Base-by-base conservation (phyloP, 352 stramenopile species). In the Globisporangium iwayamae region DNA sequence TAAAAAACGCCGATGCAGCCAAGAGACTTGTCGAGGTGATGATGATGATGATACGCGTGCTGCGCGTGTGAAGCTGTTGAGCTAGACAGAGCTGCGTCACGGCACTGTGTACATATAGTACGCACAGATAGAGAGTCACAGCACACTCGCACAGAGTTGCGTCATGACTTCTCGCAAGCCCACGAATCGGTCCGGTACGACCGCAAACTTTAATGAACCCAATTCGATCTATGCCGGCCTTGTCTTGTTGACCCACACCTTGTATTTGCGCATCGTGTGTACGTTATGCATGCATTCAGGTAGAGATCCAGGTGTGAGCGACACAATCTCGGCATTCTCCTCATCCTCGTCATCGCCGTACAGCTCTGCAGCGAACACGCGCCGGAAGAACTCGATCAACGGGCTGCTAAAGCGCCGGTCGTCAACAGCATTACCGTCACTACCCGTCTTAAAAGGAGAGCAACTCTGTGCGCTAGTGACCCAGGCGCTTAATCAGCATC, bases 81-180 rank as follows among this genome's bases (percentile, higher is more conserved):
- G 18, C 25, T 28, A 28, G 25, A 2, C 25, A 28, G 25, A 28
- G 25, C 25, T 28, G 25, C 25, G 25, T 2, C 25, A 28, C 25
- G 25, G 1, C 25, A 28, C 25, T 28, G 25, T 28, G 25, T 28
- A 28, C 25, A 18, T 46, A n/a, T 16, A 46, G 39, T 39, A 14
- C 1, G 16, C 8, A n/a, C 28, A 30, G 25, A 43, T 46, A 58
- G 32, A 43, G 32, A 32, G 18, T 1, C 8, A 3, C n/a, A n/a
- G 7, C 32, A 20, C n/a, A 2, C 16, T 8, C 30, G 7, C 4
- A 8, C 50, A 38, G 50, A 2, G 2, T n/a, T 25, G 16, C 11
- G 2, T 4, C 32, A 64, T 64, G 58, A 32, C 46, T 20, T 64
- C 46, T n/a, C 58, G 58, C 58, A 64, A 64, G 46, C 13, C 46